These are phyloP conservation scores for Debaryomyces nepalensis DNA, from an alignment of 1,139 yeast species.

Conservation along the genomic window DNA sequence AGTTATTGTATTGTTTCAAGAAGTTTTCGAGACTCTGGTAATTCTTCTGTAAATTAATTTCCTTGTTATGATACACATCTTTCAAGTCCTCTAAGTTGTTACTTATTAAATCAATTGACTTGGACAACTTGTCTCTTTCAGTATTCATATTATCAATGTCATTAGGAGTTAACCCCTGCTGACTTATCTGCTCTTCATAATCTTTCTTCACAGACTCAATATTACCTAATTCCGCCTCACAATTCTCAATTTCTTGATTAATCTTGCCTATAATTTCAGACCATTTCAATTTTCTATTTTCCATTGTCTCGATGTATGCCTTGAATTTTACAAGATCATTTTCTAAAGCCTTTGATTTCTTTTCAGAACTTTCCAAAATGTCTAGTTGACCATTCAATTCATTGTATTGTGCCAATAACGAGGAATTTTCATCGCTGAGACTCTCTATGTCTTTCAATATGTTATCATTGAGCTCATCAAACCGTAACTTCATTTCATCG, in stretches of 20 bases:
- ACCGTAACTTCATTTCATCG: slow-evolving; percentile 60
- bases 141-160: slow-evolving; percentile 65
- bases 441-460: slow-evolving; percentile 43
- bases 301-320: slow-evolving; percentile 71
- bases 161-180: slow-evolving; percentile 61
- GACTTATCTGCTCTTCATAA: slow-evolving; percentile 52
- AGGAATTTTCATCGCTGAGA: slow-evolving; percentile 48
- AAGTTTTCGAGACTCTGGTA: slow-evolving; percentile 56
- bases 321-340: slow-evolving; percentile 73
- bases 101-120: slow-evolving; percentile 56
- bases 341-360: slow-evolving; percentile 67
- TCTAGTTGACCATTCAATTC: slow-evolving; percentile 30
- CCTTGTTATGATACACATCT: slow-evolving; percentile 48
- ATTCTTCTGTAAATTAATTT: slow-evolving; percentile 50
- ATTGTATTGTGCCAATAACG: slow-evolving; percentile 35
- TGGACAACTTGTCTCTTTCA: slow-evolving; percentile 63
- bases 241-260: slow-evolving; percentile 54
- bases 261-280: slow-evolving; percentile 57
- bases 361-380: slow-evolving; percentile 51
- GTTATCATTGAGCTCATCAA: slow-evolving; percentile 43
- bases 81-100: slow-evolving; percentile 43
- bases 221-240: slow-evolving; percentile 47
- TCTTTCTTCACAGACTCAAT: slow-evolving; percentile 50
- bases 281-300: slow-evolving; percentile 69
- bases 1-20: slow-evolving; percentile 59